These are phyloP conservation scores for Zygnema circumcarinatum DNA, from an alignment of 139 green algal genomes.

Conservation along the genomic window DNA sequence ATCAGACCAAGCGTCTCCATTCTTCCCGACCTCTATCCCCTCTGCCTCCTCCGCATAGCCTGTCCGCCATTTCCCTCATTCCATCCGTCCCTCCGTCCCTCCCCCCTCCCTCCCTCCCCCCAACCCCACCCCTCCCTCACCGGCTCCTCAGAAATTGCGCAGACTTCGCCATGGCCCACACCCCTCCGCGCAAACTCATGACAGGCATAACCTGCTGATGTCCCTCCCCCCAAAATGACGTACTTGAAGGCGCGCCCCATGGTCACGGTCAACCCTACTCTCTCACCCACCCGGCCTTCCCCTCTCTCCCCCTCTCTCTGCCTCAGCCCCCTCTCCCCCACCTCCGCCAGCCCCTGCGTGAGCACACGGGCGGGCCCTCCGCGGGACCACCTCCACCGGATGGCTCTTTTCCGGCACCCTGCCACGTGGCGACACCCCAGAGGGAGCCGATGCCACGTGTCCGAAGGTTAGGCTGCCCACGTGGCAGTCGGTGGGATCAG, in stretches of 20 bases:
- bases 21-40: neutral
- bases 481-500: too few relatives aligned
- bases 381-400: too few relatives aligned
- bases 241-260: constrained; percentile 56
- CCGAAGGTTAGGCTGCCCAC: too few relatives aligned
- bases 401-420: too few relatives aligned
- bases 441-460: too few relatives aligned
- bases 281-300: too few relatives aligned
- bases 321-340: too few relatives aligned
- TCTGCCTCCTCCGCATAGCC: neutral
- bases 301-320: too few relatives aligned
- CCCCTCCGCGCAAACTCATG: constrained; percentile 70
- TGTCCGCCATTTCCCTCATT: neutral
- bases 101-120: neutral
- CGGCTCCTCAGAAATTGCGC: constrained; percentile 76
- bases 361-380: too few relatives aligned
- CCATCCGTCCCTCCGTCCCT: neutral
- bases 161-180: constrained; percentile 67
- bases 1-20: neutral
- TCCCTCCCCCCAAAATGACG: constrained; percentile 79
- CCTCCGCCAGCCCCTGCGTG: too few relatives aligned
- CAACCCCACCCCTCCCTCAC: constrained; percentile 55
- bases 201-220: constrained; percentile 76
- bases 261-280: too few relatives aligned
- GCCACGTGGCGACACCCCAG: too few relatives aligned